Evolutionary conservation across 2,329 filamentous ascomycete species (phyloP), one percentile per base, ranked within the genome.

Genomic region (Apiospora malaysiana): DNA sequence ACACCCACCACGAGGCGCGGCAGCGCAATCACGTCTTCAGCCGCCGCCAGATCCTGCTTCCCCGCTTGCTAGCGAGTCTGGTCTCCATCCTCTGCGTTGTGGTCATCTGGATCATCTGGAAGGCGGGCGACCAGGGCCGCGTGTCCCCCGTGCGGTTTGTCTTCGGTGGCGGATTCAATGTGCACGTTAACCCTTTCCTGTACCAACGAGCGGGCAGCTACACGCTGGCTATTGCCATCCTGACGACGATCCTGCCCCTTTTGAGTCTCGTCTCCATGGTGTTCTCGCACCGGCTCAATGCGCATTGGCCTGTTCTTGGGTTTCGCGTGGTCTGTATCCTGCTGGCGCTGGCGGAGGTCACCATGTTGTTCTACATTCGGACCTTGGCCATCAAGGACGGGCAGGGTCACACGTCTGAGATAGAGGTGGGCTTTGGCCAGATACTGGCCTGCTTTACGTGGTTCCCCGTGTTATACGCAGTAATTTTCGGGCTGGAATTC

Each of bases 381-480:
- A 37, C 16, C 7, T 10, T 37, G 51, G 51, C 51, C 21, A 59
- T 59, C 7, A n/a, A 37, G 51, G 51, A 59, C 8, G 51, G 51
- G 18, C 16, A 59, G 27, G 51, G 51, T 1, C 1, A n/a, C 0
- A 37, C 51, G 2, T 59, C 51, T 3, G 51, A 59, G 18, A 37
- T 18, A 10, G 51, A 59, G 18, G 27, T 59, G 37, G 51, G 51
- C 27, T 59, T 59, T 59, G 51, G 51, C 4, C 51, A 59, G 7
- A 59, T 59, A 18, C 27, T 59, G 27, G 51, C 51, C 51, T 59
- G 27, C 5, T 59, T 59, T n/a, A 59, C 51, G 6, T 59, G 51
- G 51, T 59, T 59, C n/a, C 51, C 51, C 7, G 27, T 59, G 18
- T 10, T 59, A n/a, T 59, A 37, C 2, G 21, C 9, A 9, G 2